A percentile compares a stretch with the other conserved stretches of the same genome.
Evolutionary conservation across 2,329 filamentous ascomycete species (phyloP).

Genomic region (Xylaria sp.): DNA sequence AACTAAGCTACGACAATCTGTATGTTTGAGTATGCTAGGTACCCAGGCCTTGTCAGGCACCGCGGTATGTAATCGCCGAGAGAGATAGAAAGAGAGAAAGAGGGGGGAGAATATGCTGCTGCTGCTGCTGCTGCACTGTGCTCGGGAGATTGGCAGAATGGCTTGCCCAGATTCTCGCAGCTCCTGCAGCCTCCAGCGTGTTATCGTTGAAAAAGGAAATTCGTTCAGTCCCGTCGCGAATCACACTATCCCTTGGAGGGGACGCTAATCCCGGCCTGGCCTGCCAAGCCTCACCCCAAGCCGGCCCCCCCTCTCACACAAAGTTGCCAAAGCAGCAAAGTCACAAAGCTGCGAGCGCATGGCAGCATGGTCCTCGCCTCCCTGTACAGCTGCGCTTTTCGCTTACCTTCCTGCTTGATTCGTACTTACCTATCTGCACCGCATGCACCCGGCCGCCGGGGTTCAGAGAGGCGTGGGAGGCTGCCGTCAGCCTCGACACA

Average conservation of each 20-base stretch:
- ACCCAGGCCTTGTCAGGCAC: no score
- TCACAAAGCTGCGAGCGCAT: conserved; percentile 5
- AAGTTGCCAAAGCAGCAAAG: no score
- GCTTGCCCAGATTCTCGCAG: conserved; percentile 17
- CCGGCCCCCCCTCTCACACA: no score
- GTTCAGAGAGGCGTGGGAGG: neutral
- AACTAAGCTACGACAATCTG: no score
- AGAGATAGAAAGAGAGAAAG: no score
- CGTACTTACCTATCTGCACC: neutral
- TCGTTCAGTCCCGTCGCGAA: conserved; percentile 23
- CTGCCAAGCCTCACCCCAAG: conserved; percentile 8
- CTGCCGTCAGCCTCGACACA: neutral
- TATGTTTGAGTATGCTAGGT: no score
- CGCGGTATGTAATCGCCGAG: neutral
- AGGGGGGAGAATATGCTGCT: no score
- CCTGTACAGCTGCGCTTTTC: conserved; percentile 4
- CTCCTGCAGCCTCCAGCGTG: conserved; percentile 20
- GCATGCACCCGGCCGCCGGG: neutral
- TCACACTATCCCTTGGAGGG: neutral
- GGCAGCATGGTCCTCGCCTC: conserved; percentile 27
- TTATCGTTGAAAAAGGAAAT: conserved; percentile 26
- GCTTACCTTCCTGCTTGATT: neutral
- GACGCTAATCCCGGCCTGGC: neutral
- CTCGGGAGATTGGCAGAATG: neutral
- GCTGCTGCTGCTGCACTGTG: no score